These are phyloP conservation scores for Lentinula raphanica DNA, from an alignment of 768 basidiomycete species.

Conservation along the genomic window DNA sequence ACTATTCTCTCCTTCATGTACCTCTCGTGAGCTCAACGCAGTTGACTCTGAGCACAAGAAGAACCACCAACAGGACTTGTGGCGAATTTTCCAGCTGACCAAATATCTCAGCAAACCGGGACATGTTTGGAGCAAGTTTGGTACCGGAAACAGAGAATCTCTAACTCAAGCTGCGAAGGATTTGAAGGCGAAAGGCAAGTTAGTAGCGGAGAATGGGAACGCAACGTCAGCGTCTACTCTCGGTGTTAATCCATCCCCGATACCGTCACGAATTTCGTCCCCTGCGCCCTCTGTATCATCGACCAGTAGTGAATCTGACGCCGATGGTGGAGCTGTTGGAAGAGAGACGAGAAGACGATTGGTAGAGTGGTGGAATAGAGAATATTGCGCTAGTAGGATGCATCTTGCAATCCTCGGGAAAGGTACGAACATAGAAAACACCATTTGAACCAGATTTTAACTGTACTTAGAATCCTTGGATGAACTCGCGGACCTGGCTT, in stretches of 20 bases:
- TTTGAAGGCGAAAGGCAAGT: slow-evolving; percentile 44
- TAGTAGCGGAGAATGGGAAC: slow-evolving; percentile 23
- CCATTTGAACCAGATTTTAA: not conserved
- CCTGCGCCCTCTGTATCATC: slow-evolving; percentile 56
- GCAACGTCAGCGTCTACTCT: slow-evolving; percentile 15
- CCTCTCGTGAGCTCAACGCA: slow-evolving; percentile 86
- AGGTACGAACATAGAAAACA: slow-evolving; percentile 36
- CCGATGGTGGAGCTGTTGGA: slow-evolving; percentile 73
- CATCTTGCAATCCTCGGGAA: slow-evolving; percentile 72
- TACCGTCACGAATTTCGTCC: slow-evolving; percentile 52
- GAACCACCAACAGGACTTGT: slow-evolving; percentile 85
- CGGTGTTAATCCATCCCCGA: slow-evolving; percentile 32
- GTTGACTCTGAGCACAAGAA: slow-evolving; percentile 98
- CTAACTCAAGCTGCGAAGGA: slow-evolving; percentile 58
- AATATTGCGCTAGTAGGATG: slow-evolving; percentile 84
- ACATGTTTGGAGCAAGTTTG: slow-evolving; percentile 90
- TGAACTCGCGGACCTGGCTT: slow-evolving; percentile 57
- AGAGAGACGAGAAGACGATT: slow-evolving; percentile 74
- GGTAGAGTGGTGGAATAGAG: slow-evolving; percentile 79
- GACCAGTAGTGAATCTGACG: slow-evolving; percentile 51
- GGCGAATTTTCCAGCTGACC: slow-evolving; percentile 93
- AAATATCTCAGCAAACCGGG: slow-evolving; percentile 77
- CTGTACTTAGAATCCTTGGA: slow-evolving; percentile 62
- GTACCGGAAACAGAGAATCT: slow-evolving; percentile 78
- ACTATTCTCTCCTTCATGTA: slow-evolving; percentile 80